Evolutionary conservation across 2,329 filamentous ascomycete genomes (phyloP).

Genomic region (Chaetomium sp.): DNA sequence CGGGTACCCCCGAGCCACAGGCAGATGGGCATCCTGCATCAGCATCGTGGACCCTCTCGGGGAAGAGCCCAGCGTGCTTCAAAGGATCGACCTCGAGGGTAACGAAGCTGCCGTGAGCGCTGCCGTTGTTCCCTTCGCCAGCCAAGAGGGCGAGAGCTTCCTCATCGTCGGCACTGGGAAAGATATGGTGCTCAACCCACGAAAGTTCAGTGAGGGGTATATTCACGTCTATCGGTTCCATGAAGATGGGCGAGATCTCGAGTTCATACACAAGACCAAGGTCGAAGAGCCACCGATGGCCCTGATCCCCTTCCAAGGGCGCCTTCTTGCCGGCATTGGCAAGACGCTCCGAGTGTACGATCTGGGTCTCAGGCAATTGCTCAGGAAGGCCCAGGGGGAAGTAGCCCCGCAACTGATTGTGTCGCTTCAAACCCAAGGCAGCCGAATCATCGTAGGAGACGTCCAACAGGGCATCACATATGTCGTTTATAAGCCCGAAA

Average conservation of each 20-base stretch:
- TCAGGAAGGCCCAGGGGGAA: conserved; percentile 86
- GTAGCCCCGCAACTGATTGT: conserved; percentile 82
- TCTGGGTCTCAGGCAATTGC: conserved; percentile 85
- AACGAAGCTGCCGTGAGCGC: conserved; percentile 92
- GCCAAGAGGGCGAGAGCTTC: conserved; percentile 85
- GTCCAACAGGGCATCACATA: conserved; percentile 90
- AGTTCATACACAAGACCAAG: conserved; percentile 96
- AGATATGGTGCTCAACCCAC: conserved; percentile 78
- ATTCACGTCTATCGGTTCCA: conserved; percentile 92
- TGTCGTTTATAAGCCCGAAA: conserved; percentile 88
- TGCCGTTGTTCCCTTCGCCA: conserved; percentile 81
- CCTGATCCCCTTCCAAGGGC: conserved; percentile 90
- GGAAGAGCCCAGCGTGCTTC: conserved; percentile 68
- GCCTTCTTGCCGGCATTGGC: conserved; percentile 82
- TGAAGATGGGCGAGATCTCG: conserved; percentile 81
- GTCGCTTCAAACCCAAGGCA: conserved; percentile 85
- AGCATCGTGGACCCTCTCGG: conserved; percentile 83
- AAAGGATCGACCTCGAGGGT: conserved; percentile 78
- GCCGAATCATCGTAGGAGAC: conserved; percentile 87
- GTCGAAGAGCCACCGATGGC: conserved; percentile 87
- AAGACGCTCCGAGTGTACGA: conserved; percentile 85
- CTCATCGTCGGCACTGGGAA: conserved; percentile 94
- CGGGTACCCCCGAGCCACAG: conserved; percentile 79
- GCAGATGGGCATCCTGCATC: conserved; percentile 95
- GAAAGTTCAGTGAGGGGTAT: conserved; percentile 75